phyloP scores from a whole-genome alignment of 441 rosid genomes.

The Cnidoscolus chayamansa region DNA sequence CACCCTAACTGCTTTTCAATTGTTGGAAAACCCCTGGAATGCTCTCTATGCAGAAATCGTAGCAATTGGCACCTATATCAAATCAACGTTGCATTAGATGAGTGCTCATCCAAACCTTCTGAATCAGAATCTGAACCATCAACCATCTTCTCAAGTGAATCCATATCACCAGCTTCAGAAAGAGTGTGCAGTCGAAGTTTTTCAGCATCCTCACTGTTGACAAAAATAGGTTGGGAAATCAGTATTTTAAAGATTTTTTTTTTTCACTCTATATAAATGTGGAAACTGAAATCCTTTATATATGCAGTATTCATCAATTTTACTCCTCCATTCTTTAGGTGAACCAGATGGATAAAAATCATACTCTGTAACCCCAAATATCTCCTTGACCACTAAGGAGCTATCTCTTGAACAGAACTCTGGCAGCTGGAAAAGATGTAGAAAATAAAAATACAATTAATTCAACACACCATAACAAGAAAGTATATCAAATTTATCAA shows the following conservation, averaged over 20 bases:
- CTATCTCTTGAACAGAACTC: conserved; percentile 77
- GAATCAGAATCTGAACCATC: conserved; percentile 56
- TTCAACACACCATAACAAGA: not conserved
- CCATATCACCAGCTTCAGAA: conserved; percentile 80
- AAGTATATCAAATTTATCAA: not conserved
- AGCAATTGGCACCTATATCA: conserved; percentile 10
- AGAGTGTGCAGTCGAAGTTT: conserved; percentile 72
- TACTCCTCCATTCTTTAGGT: not conserved
- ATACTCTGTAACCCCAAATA: conserved; percentile 94
- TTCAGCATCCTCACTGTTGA: conserved; percentile 74
- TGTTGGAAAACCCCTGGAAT: not conserved
- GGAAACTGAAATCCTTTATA: not conserved
- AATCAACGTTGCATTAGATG: conserved; percentile 23
- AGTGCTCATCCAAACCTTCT: conserved; percentile 39
- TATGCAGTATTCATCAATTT: not conserved
- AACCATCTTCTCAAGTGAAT: conserved; percentile 78
- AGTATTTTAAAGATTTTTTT: not conserved
- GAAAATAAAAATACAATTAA: conserved; percentile 22
- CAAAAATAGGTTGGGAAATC: not conserved
- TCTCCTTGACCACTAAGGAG: conserved; percentile 81
- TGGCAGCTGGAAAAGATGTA: conserved; percentile 60
- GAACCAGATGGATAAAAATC: conserved; percentile 19
- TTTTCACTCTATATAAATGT: not conserved
- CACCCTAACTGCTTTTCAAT: not conserved
- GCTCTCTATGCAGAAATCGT: conserved; percentile 6